Evolutionary conservation across 2,329 filamentous ascomycete genomes (phyloP), one percentile per base, ranked within the genome.

Genomic region (Sphaerulina populicola): DNA sequence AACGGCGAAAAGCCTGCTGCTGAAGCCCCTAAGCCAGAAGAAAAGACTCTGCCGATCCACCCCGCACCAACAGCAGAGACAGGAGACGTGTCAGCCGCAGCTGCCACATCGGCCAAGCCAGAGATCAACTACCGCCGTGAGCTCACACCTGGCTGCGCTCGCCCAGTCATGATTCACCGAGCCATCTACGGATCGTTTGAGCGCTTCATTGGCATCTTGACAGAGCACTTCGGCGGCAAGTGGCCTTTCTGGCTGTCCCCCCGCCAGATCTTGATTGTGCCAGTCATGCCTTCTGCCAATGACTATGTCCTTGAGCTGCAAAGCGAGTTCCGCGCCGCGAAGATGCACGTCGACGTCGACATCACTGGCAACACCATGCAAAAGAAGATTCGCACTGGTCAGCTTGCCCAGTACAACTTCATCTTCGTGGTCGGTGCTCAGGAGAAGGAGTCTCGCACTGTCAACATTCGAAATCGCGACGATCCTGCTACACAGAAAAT

Each of bases 241-340:
- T 93, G 87, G 87, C 87, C 87, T 1, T 88, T 91, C 77, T 93
- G 87, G 87, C 73, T 93, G 56, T 87, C 82, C 60, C 87, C 86
- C n/a, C 79, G 87, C 46, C 87, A 93, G 70, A 80, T 93, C 57
- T 76, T 86, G 60, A 79, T 93, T 57, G 82, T 90, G 55, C 86
- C 86, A 7, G 85, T 88, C 54, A 86, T 86, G 71, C 82, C 83
- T 45, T 76, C 79, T 41, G 83, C 78, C 61, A 78, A 81, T 62
- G 81, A 83, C 64, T 89, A 93, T 68, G 86, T 86, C 57, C 75
- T 82, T 65, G 85, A 91, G 69, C 81, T 91, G 6, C 81, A 85
- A 63, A 69, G 71, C 53, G 73, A 83, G 55, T 83, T 90, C 72
- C 80, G 83, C 64, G 54, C 54, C 9, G 74, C 77, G 54, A 76